These are phyloP conservation scores for Choanephora cucurbitarum DNA, from an alignment of 371 early-diverging fungal genomes.

Conservation along the genomic window DNA sequence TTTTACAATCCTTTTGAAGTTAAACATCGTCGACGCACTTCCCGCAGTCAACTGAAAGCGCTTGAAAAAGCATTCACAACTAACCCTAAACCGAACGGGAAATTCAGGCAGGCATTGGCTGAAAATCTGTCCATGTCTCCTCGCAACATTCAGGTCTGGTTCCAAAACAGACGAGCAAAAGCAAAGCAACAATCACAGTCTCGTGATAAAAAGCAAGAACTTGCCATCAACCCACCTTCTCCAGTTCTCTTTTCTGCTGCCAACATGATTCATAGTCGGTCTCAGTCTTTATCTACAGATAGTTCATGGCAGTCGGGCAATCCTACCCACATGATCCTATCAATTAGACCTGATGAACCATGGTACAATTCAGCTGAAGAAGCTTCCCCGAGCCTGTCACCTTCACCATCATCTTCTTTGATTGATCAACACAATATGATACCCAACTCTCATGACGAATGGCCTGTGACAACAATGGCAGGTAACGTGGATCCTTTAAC, in stretches of 20 bases:
- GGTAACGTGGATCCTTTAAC: not conserved
- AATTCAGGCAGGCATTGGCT: slow-evolving; percentile 70
- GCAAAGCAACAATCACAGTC: slow-evolving; percentile 36
- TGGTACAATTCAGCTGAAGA: not conserved
- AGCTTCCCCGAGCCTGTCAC: not conserved
- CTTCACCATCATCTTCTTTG: not conserved
- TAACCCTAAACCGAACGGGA: slow-evolving; percentile 71
- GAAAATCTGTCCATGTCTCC: slow-evolving; percentile 77
- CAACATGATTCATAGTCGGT: not conserved
- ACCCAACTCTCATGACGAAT: not conserved
- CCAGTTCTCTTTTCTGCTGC: not conserved
- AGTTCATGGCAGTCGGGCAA: not conserved
- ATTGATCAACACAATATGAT: not conserved
- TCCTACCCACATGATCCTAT: not conserved
- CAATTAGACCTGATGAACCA: not conserved
- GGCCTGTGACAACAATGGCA: not conserved
- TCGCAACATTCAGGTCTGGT: slow-evolving; percentile 89
- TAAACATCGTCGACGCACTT: slow-evolving; percentile 66
- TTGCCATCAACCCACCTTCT: not conserved
- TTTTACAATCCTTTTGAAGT: slow-evolving; percentile 43
- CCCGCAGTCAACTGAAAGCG: slow-evolving; percentile 60
- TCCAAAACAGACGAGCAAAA: slow-evolving; percentile 91
- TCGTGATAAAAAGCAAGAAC: not conserved
- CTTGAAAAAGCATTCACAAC: slow-evolving; percentile 61
- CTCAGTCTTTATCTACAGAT: not conserved